Conservation (phyloP, 495 filamentous ascomycete species). For the Lasiosphaeriaceae sp. region DNA sequence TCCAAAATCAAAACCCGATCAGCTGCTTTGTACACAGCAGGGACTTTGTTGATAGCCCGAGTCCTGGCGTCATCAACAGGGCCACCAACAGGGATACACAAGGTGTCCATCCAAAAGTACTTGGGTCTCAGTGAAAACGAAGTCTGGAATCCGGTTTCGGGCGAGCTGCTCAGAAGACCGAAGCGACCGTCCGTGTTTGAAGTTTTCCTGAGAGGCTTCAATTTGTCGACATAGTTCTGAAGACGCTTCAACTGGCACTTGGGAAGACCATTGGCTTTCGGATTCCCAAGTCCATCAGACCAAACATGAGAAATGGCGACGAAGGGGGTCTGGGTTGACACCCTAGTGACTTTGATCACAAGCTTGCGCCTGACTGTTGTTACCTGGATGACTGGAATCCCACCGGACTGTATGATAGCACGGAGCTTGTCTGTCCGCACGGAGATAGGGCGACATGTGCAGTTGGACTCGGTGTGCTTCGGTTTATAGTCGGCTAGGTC, state of each 20-base stretch:
- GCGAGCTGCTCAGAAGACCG: slow-evolving; percentile 10
- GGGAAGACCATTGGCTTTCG: slow-evolving; percentile 16
- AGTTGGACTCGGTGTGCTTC: slow-evolving; percentile 17
- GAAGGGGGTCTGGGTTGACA: slow-evolving; percentile 16
- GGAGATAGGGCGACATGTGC: slow-evolving; percentile 16
- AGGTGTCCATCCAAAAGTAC: slow-evolving; percentile 23
- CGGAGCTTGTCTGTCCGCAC: slow-evolving; percentile 15
- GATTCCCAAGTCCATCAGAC: slow-evolving; percentile 15
- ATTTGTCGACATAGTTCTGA: slow-evolving; percentile 7
- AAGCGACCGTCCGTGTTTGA: slow-evolving; percentile 6
- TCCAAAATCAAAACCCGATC: slow-evolving; percentile 21
- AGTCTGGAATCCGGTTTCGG: slow-evolving; percentile 16
- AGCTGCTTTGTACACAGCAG: slow-evolving; percentile 19
- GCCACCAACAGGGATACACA: slow-evolving; percentile 18
- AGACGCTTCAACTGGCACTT: slow-evolving; percentile 22
- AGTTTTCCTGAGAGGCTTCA: slow-evolving; percentile 7
- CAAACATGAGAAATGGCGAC: slow-evolving; percentile 21
- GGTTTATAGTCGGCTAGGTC: slow-evolving; percentile 17
- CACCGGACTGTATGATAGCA: slow-evolving; percentile 16
- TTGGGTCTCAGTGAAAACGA: slow-evolving; percentile 5
- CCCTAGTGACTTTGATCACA: slow-evolving; percentile 6
- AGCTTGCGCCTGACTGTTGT: slow-evolving; percentile 5
- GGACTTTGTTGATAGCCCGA: slow-evolving; percentile 20
- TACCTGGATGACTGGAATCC: slow-evolving; percentile 17
- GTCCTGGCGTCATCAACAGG: slow-evolving; percentile 4